Evolutionary conservation across 1,284 basidiomycete genomes (phyloP).

Genomic region (Phellinidium pouzarii): DNA sequence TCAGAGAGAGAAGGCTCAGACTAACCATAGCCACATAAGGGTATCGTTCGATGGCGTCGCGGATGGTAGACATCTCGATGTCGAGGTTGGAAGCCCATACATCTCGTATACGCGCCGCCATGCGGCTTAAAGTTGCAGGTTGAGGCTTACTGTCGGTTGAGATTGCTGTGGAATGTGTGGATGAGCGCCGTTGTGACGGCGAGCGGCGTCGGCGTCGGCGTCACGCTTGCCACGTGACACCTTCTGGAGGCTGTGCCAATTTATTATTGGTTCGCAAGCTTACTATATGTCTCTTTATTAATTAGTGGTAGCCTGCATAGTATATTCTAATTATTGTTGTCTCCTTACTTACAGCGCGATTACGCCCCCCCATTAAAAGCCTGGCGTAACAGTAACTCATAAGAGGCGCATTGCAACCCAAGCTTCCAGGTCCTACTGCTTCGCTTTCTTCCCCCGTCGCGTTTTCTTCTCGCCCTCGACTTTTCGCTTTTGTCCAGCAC

Average conservation of each 20-base stretch:
- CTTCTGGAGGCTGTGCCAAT: too few species aligned
- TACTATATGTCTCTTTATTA: too few species aligned
- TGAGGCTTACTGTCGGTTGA: neutral
- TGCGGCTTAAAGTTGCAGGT: constrained; percentile 10
- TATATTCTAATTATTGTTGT: too few species aligned
- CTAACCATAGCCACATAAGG: constrained; percentile 94
- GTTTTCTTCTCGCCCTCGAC: constrained; percentile 45
- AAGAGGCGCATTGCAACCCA: too few species aligned
- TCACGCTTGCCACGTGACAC: too few species aligned
- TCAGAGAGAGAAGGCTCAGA: constrained; percentile 24
- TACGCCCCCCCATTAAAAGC: too few species aligned
- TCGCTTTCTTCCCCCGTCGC: constrained; percentile 49
- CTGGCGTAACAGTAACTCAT: too few species aligned
- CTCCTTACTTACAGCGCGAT: too few species aligned
- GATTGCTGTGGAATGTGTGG: neutral
- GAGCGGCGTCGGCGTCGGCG: neutral
- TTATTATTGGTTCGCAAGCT: too few species aligned
- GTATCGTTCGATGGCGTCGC: constrained; percentile 83
- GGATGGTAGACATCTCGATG: constrained; percentile 82
- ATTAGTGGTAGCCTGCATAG: too few species aligned
- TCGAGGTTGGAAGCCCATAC: constrained; percentile 96
- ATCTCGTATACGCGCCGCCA: constrained; percentile 62
- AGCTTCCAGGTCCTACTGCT: constrained; percentile 39
- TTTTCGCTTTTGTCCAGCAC: constrained; percentile 57
- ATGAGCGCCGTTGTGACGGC: neutral